A percentile compares a stretch with the other conserved stretches of the same genome.
Evolutionary conservation across 1,284 basidiomycete genomes (phyloP).

Genomic region (Gomphus sp.): DNA sequence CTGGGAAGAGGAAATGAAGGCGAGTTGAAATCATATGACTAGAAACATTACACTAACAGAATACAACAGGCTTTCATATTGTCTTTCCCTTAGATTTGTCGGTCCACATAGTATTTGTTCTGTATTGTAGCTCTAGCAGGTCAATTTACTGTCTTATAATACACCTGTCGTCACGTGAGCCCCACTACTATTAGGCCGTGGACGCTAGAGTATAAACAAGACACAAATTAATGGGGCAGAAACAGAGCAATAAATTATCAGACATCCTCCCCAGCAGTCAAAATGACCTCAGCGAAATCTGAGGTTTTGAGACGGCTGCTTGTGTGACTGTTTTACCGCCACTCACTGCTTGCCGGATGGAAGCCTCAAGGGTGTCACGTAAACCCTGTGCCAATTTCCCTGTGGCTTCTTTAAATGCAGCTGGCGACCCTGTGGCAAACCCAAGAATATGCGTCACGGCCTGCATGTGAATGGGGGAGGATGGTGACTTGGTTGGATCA

Average conservation of each 20-base stretch:
- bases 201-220: background rate
- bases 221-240: no score
- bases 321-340: slow-evolving; percentile 25
- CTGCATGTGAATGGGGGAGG: slow-evolving; percentile 46
- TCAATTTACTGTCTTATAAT: background rate
- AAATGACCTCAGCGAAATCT: slow-evolving; percentile 74
- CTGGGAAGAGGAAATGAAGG: slow-evolving; percentile 27
- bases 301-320: slow-evolving; percentile 46
- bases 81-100: background rate
- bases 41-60: background rate
- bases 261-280: slow-evolving; percentile 19
- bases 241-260: background rate
- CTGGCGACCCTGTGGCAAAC: slow-evolving; percentile 68
- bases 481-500: slow-evolving; percentile 37
- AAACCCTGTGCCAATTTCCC: slow-evolving; percentile 53
- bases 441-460: slow-evolving; percentile 69
- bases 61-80: background rate
- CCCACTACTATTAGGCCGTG: background rate
- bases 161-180: no score
- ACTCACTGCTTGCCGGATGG: slow-evolving; percentile 70
- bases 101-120: background rate
- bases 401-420: slow-evolving; percentile 83
- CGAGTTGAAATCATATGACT: background rate
- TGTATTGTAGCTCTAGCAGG: background rate
- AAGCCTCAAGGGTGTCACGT: slow-evolving; percentile 64